Percentiles rank a stretch among this genome's conserved stretches.
phyloP scores from a whole-genome alignment of 305 asterid species.

The Solanum hybrid region DNA sequence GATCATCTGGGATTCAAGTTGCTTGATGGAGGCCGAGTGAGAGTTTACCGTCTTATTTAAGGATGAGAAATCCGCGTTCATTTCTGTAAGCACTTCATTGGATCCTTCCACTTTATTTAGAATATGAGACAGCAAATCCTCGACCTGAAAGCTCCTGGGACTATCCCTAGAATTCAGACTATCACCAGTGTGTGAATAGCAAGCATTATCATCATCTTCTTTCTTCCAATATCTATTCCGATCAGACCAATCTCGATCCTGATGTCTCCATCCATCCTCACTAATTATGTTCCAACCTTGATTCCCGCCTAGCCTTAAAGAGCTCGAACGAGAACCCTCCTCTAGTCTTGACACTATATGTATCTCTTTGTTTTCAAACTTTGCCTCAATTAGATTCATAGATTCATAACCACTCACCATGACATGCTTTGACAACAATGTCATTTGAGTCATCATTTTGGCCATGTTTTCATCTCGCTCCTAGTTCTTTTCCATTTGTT shows the following conservation, averaged over 20 bases:
- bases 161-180: neutral
- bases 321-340: neutral
- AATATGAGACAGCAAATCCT: neutral
- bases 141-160: neutral
- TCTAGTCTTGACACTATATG: neutral
- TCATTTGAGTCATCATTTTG: neutral
- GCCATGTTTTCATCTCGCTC: neutral
- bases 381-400: too few relatives aligned
- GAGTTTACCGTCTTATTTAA: neutral
- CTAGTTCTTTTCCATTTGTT: too few relatives aligned
- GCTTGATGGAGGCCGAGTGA: neutral
- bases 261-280: neutral
- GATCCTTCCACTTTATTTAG: neutral
- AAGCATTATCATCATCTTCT: too few relatives aligned
- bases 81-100: neutral
- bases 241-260: neutral
- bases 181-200: neutral
- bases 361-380: neutral
- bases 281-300: neutral
- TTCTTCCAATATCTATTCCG: neutral
- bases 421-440: neutral
- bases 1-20: neutral
- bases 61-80: neutral
- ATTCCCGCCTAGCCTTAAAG: neutral
- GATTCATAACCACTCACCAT: too few relatives aligned